phyloP scores from a whole-genome alignment of 352 stramenopile species.

The Chrysophaeum taylorii region DNA sequence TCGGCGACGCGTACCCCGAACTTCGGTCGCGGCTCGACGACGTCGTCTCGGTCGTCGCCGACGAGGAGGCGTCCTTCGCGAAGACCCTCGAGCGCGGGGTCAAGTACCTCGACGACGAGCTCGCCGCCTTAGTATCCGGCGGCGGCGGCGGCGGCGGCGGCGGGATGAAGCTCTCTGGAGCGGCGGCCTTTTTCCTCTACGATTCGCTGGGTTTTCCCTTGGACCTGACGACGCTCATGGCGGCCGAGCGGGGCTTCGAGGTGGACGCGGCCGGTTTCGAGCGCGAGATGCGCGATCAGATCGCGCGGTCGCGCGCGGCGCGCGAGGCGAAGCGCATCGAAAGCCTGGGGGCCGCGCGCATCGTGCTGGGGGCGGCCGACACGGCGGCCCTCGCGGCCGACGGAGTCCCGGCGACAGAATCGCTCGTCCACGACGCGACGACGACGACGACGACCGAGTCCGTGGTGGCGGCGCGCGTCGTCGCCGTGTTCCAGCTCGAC shows the following conservation, averaged over 20 bases:
- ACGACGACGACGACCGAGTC: conserved; percentile 94
- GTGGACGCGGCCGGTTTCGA: conserved; percentile 62
- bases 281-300: conserved; percentile 72
- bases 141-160: too few species aligned
- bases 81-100: conserved; percentile 66
- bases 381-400: conserved; percentile 69
- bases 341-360: conserved; percentile 59
- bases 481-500: conserved; percentile 58
- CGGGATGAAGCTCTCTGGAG: conserved; percentile 60
- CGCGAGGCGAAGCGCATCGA: conserved; percentile 34
- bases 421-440: conserved; percentile 87
- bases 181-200: conserved; percentile 96
- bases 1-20: conserved; percentile 89
- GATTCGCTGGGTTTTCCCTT: conserved; percentile 97
- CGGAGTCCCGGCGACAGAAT: conserved; percentile 70
- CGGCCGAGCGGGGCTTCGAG: conserved; percentile 78
- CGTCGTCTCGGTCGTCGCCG: conserved; percentile 85
- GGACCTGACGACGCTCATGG: conserved; percentile 92
- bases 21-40: conserved; percentile 71
- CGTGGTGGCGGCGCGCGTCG: conserved; percentile 88
- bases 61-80: conserved; percentile 83
- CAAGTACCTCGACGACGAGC: conserved; percentile 68
- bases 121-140: too few species aligned
- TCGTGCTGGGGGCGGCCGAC: conserved; percentile 87
- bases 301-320: conserved; percentile 44